Percentiles rank a stretch among this genome's conserved stretches.
Evolutionary conservation across 1,284 basidiomycete species (phyloP).

Genomic region (Thelephora terrestris): DNA sequence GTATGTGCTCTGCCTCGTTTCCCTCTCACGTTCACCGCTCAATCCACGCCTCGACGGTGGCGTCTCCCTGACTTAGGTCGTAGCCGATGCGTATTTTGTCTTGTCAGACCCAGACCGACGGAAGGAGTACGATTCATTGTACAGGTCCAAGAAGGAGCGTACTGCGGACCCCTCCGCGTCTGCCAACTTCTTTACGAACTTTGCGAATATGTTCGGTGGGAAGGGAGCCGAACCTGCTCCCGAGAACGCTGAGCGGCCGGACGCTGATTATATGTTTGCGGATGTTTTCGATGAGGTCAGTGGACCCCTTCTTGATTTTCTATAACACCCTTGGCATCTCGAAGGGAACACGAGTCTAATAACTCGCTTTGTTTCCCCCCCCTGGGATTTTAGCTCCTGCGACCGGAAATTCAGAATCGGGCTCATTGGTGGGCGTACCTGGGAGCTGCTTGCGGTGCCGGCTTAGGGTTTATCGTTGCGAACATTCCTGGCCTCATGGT

Average conservation of each 20-base stretch:
- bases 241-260: conserved; percentile 39
- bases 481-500: conserved; percentile 78
- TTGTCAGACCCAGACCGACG: conserved; percentile 76
- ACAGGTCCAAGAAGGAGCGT: conserved; percentile 43
- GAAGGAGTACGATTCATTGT: conserved; percentile 73
- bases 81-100: conserved; percentile 95
- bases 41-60: background rate
- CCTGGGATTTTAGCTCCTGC: conserved; percentile 41
- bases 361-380: background rate
- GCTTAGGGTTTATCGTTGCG: conserved; percentile 80
- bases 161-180: conserved; percentile 58
- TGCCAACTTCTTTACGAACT: conserved; percentile 69
- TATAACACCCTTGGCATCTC: background rate
- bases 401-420: conserved; percentile 66
- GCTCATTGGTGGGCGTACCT: conserved; percentile 70
- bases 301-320: conserved; percentile 9
- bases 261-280: conserved; percentile 76
- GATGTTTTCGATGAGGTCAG: conserved; percentile 85
- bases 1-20: conserved; percentile 23
- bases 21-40: background rate
- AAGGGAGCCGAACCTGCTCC: conserved; percentile 19
- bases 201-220: conserved; percentile 56
- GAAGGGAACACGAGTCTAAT: too few relatives aligned
- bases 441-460: conserved; percentile 60
- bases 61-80: conserved; percentile 38